Evolutionary conservation across 2,329 filamentous ascomycete genomes (phyloP).

Genomic region (Graphilbum ipis-grandicollis): DNA sequence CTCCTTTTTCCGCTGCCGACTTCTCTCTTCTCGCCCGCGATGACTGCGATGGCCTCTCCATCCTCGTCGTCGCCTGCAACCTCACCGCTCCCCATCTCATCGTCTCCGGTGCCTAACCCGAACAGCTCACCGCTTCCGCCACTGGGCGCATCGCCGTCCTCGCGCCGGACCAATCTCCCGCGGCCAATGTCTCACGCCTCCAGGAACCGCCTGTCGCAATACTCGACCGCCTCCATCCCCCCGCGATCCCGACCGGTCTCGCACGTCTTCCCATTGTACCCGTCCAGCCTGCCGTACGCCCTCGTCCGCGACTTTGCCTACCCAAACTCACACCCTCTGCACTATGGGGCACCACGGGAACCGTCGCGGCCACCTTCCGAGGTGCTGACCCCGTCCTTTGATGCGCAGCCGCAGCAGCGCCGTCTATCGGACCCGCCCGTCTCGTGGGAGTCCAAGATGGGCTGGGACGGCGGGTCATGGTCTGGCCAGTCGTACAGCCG

Average conservation of each 20-base stretch:
- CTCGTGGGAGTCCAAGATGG: conserved; percentile 53
- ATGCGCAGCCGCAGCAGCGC: conserved; percentile 38
- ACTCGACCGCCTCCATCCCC: conserved; percentile 53
- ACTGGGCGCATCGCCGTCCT: conserved; percentile 35
- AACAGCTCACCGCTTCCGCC: conserved; percentile 38
- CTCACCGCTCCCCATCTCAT: conserved; percentile 31
- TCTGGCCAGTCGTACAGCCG: conserved; percentile 35
- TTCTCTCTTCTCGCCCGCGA: conserved; percentile 9
- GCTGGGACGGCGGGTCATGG: conserved; percentile 35
- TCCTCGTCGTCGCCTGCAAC: conserved; percentile 32
- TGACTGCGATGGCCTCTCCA: conserved; percentile 39
- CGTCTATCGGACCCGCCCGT: conserved; percentile 69
- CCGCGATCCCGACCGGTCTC: conserved; percentile 63
- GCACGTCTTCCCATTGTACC: conserved; percentile 66
- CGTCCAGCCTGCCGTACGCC: conserved; percentile 75
- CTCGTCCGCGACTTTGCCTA: conserved; percentile 95
- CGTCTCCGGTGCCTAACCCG: conserved; percentile 20
- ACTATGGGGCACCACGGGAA: conserved; percentile 82
- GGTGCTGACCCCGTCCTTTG: conserved; percentile 70
- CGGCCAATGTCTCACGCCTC: conserved; percentile 60
- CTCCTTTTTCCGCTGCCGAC: not conserved
- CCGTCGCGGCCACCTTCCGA: conserved; percentile 53
- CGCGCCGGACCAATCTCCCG: conserved; percentile 42
- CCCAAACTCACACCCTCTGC: conserved; percentile 64
- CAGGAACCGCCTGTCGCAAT: conserved; percentile 69